A percentile compares a stretch with the other conserved stretches of the same genome.
Conservation (phyloP, 2,329 filamentous ascomycete genomes). For the Aspergillus sp. region DNA sequence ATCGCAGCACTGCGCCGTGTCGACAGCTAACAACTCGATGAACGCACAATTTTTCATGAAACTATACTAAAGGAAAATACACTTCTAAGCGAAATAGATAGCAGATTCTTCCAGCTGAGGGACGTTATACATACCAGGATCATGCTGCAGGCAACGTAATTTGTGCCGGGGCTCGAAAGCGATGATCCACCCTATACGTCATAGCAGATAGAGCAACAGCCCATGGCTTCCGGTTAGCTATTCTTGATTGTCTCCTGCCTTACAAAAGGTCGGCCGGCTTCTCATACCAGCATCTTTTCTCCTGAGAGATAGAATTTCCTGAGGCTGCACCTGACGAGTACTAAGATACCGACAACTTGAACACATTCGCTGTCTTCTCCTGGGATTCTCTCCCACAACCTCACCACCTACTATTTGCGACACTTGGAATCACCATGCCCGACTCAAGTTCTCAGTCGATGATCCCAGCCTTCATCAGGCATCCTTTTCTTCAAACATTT, state of each 20-base stretch:
- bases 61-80: too few relatives aligned
- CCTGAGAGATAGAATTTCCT: neutral
- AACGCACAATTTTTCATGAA: too few relatives aligned
- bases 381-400: neutral
- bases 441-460: constrained; percentile 18
- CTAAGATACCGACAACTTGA: neutral
- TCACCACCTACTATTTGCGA: neutral
- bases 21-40: too few relatives aligned
- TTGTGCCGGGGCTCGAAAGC: neutral
- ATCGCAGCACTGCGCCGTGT: neutral
- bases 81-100: neutral
- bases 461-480: constrained; percentile 29
- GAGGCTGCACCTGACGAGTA: neutral
- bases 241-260: neutral
- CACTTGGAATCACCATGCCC: constrained; percentile 6
- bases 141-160: neutral
- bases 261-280: neutral
- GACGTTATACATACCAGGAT: neutral
- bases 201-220: neutral
- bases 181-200: neutral
- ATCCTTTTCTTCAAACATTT: constrained; percentile 38
- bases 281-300: neutral
- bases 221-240: neutral
- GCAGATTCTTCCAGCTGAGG: neutral
- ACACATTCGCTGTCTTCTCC: neutral